Conservation (phyloP, 1,139 yeast genomes). For the Hanseniaspora sp. region DNA sequence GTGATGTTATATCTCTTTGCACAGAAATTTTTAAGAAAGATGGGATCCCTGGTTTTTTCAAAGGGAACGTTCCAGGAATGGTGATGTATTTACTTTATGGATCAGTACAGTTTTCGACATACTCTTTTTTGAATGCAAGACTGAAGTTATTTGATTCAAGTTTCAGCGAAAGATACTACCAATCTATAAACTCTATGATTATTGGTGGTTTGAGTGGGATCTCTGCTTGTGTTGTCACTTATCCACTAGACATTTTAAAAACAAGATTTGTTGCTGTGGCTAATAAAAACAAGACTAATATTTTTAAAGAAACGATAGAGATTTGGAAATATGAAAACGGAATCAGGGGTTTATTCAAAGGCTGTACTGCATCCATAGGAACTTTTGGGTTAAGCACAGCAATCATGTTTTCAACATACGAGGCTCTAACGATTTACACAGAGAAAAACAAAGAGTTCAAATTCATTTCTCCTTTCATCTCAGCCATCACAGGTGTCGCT, state of each 20-base stretch:
- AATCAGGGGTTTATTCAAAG: conserved; percentile 47
- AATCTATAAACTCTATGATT: conserved; percentile 38
- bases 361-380: conserved; percentile 50
- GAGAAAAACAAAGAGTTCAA: conserved; percentile 18
- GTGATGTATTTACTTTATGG: conserved; percentile 76
- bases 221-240: conserved; percentile 58
- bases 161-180: conserved; percentile 31
- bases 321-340: conserved; percentile 43
- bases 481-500: conserved; percentile 63
- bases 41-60: conserved; percentile 68
- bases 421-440: conserved; percentile 28
- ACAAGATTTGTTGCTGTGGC: conserved; percentile 64
- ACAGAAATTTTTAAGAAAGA: conserved; percentile 37
- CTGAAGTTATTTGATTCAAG: conserved; percentile 27
- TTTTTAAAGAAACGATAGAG: conserved; percentile 34
- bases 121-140: conserved; percentile 41
- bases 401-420: conserved; percentile 58
- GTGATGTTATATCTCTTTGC: conserved; percentile 32
- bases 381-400: conserved; percentile 61
- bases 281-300: conserved; percentile 33
- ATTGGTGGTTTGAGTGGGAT: conserved; percentile 75
- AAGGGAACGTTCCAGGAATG: conserved; percentile 91
- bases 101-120: conserved; percentile 69
- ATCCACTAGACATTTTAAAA: conserved; percentile 78
- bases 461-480: conserved; percentile 50